phyloP scores from a whole-genome alignment of 352 stramenopile genomes.

The Phytopythium chamaehyphon region DNA sequence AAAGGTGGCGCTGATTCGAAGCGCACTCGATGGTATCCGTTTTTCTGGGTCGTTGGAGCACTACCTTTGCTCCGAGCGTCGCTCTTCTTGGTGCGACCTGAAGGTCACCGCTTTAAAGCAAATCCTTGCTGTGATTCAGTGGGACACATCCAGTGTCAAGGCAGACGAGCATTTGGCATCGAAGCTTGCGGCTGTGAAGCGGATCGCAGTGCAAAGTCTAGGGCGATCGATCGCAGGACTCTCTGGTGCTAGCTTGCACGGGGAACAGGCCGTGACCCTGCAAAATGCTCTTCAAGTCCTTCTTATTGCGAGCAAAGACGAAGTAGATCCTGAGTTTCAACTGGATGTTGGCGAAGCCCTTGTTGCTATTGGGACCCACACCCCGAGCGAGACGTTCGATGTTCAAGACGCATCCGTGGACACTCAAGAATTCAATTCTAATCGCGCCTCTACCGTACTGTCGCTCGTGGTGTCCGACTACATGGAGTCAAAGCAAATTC shows the following conservation, averaged over 20 bases:
- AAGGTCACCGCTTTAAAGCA: slow-evolving; percentile 23
- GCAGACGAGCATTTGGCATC: slow-evolving; percentile 37
- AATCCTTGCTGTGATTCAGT: slow-evolving; percentile 33
- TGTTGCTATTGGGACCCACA: slow-evolving; percentile 44
- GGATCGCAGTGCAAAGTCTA: slow-evolving; percentile 37
- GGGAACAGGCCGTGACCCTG: slow-evolving; percentile 14
- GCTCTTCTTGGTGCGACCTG: slow-evolving; percentile 25
- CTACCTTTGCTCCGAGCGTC: slow-evolving; percentile 17
- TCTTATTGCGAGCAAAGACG: slow-evolving; percentile 14
- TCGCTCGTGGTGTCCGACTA: slow-evolving; percentile 3
- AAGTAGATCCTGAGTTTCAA: slow-evolving; percentile 37
- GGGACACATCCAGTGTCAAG: slow-evolving; percentile 32
- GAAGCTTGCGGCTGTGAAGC: slow-evolving; percentile 34
- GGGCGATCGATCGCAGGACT: slow-evolving; percentile 25
- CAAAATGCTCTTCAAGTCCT: slow-evolving; percentile 22
- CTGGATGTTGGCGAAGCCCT: slow-evolving; percentile 49
- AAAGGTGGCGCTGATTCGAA: slow-evolving; percentile 30
- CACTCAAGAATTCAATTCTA: slow-evolving; percentile 13
- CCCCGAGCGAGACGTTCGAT: slow-evolving; percentile 14
- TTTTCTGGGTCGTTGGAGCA: slow-evolving; percentile 21
- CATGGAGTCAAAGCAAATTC: slow-evolving; percentile 8
- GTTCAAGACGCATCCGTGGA: slow-evolving; percentile 1
- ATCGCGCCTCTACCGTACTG: slow-evolving; percentile 19
- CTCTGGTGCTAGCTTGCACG: slow-evolving; percentile 9
- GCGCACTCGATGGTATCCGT: slow-evolving; percentile 37